Percentiles rank a stretch among this genome's conserved stretches.
phyloP scores from a whole-genome alignment of 306 rosid species.

The Casuarina cunninghamiana region DNA sequence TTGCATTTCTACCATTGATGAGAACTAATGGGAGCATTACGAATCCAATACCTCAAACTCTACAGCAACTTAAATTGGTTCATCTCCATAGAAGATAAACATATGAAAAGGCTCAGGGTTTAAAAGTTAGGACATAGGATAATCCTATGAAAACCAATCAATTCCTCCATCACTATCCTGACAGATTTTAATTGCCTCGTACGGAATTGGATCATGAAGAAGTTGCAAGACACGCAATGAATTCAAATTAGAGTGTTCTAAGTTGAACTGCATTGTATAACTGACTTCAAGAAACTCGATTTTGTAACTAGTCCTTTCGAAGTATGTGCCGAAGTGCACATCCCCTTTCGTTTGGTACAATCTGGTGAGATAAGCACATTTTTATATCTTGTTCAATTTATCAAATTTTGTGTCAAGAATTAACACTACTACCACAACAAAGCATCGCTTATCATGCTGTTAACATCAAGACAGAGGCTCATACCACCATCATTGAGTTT shows the following conservation, averaged over 20 bases:
- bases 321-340: too few species aligned
- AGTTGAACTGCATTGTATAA: neutral
- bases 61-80: neutral
- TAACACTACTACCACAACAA: neutral
- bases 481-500: conserved; percentile 79
- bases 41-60: neutral
- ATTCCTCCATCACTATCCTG: neutral
- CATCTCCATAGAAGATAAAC: neutral
- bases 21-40: neutral
- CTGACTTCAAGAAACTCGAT: neutral
- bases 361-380: neutral
- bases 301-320: too few species aligned
- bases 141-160: neutral
- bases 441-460: neutral
- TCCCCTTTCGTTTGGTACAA: neutral
- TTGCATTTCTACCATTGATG: neutral
- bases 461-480: conserved; percentile 4
- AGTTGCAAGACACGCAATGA: neutral
- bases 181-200: neutral
- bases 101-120: neutral
- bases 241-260: neutral
- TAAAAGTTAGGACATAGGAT: neutral
- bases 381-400: neutral
- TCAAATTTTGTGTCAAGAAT: neutral
- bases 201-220: neutral